Conservation (phyloP, 2,329 filamentous ascomycete species). For the Paracorniculantispora psalliotae region DNA sequence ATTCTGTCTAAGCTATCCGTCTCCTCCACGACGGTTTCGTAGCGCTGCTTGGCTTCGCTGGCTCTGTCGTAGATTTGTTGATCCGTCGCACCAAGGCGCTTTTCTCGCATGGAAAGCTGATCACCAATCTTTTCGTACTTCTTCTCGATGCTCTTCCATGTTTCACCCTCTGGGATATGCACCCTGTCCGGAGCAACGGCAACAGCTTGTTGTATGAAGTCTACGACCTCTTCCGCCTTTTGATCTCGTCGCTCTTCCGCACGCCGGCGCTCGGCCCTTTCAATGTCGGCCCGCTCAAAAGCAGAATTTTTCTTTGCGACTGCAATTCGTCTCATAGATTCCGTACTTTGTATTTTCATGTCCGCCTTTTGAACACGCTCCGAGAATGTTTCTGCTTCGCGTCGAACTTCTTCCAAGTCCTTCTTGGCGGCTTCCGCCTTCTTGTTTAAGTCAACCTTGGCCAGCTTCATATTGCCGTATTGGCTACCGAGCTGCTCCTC, state of each 20-base stretch:
- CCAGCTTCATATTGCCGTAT: constrained; percentile 47
- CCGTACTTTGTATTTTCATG: constrained; percentile 44
- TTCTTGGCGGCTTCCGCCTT: constrained; percentile 38
- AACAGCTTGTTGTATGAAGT: constrained; percentile 52
- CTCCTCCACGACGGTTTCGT: constrained; percentile 38
- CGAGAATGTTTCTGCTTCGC: constrained; percentile 37
- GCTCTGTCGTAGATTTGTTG: constrained; percentile 56
- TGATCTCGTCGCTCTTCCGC: constrained; percentile 44
- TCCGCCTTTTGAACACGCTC: constrained; percentile 51
- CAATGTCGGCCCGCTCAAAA: constrained; percentile 45
- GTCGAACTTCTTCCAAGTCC: constrained; percentile 26
- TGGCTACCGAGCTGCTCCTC: constrained; percentile 48
- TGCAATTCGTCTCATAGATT: constrained; percentile 46
- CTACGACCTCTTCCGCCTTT: constrained; percentile 43
- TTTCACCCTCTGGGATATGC: constrained; percentile 60
- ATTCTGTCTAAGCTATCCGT: constrained; percentile 37
- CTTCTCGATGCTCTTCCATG: constrained; percentile 47
- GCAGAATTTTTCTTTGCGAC: constrained; percentile 60
- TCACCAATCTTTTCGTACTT: constrained; percentile 51
- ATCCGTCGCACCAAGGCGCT: constrained; percentile 57
- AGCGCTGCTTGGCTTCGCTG: constrained; percentile 35
- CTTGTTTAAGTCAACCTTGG: constrained; percentile 44
- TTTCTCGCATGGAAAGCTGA: constrained; percentile 54
- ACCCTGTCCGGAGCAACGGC: constrained; percentile 52
- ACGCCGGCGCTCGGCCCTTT: constrained; percentile 39